These are phyloP conservation scores for Aspergillus floridensis DNA, from an alignment of 2,329 filamentous ascomycete genomes.

Conservation along the genomic window DNA sequence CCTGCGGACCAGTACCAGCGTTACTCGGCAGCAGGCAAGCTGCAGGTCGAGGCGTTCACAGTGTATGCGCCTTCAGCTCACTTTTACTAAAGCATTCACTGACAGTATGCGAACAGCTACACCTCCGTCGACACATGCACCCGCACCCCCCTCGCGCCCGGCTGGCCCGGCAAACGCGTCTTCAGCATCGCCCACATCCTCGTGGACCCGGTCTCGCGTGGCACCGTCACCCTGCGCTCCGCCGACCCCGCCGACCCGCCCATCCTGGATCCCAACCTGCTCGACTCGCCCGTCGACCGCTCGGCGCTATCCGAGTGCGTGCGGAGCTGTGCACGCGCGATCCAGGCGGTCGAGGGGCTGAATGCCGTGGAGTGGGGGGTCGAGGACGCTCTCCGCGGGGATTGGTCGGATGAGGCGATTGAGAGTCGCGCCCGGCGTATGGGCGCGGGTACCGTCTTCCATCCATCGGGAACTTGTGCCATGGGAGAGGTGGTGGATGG, in stretches of 20 bases:
- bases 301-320: background rate
- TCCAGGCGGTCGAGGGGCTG: background rate
- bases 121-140: background rate
- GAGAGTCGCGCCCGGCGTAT: background rate
- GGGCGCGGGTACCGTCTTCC: background rate
- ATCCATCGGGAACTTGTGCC: background rate
- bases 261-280: background rate
- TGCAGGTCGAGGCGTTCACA: background rate
- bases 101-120: background rate
- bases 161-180: slow-evolving; percentile 1
- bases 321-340: background rate
- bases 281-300: background rate
- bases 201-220: background rate
- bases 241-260: background rate
- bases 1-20: background rate
- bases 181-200: slow-evolving; percentile 1
- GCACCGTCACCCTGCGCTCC: background rate
- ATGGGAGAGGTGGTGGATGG: background rate
- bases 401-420: background rate
- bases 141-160: background rate
- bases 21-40: background rate
- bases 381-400: background rate
- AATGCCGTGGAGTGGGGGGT: background rate
- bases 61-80: background rate
- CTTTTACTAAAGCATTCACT: background rate